Base-by-base conservation (phyloP, 495 filamentous ascomycete species). In the Thermothielavioides terrestris region DNA sequence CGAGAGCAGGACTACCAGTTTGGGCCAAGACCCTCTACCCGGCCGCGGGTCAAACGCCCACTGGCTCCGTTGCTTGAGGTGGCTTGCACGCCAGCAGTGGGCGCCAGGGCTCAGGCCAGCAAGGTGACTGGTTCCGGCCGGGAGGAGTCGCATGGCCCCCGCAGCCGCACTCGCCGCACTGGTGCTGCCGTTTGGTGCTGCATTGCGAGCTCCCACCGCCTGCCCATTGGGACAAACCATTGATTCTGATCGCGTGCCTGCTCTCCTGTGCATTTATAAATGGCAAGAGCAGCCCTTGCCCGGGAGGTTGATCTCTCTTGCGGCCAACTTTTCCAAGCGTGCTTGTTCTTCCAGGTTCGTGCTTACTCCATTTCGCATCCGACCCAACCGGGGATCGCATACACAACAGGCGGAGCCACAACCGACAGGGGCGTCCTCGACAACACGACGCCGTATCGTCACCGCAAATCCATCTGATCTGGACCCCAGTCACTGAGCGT, bases 401-500 rank as follows among this genome's bases (percentile, higher is more conserved):
- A 17, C 23, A 38, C n/a, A n/a, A n/a, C n/a, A 31, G 44, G 40
- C 53, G 43, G 48, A 47, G 27, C 34, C 43, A 43, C 48, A 20
- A 26, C 40, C 41, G 27, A 20, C 30, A 34, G 9, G 20, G 18
- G 31, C 45, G 39, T 4, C 17, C 15, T 20, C 35, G 5, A 21
- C 35, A 37, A 21, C 35, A 37, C 31, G n/a, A n/a, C n/a, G n/a
- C n/a, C 8, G 12, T n/a, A 37, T 35, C 31, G 43, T 26, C 36
- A 32, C 22, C 50, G 11, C 22, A 39, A 32, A 50, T 42, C 41
- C 47, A 42, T 40, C 46, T 46, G 32, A 45, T 23, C 53, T 37
- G 21, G 36, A 28, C 37, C 32, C 42, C 28, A 34, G 46, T 22
- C 23, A 12, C 28, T 50, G 40, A 25, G 26, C 32, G 11, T 18